phyloP scores from a whole-genome alignment of 1,284 basidiomycete genomes.

The Fistulinella cinereoalba region DNA sequence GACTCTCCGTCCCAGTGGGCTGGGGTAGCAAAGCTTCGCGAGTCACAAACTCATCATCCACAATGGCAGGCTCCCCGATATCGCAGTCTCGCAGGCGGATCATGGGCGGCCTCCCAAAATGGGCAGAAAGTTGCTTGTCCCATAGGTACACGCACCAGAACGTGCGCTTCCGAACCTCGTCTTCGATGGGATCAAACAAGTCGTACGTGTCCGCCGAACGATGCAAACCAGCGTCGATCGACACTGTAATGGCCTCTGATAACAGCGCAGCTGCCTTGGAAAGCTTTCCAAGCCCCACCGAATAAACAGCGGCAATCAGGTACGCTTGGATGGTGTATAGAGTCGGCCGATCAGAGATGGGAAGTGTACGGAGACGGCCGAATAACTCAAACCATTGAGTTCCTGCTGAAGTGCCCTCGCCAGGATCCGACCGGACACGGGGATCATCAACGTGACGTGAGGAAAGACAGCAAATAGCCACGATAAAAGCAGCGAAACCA shows the following conservation, averaged over 20 bases:
- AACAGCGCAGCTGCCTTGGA: slow-evolving; percentile 82
- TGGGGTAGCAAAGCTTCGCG: slow-evolving; percentile 67
- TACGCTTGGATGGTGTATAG: slow-evolving; percentile 87
- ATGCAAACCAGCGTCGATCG: slow-evolving; percentile 82
- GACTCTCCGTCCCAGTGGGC: slow-evolving; percentile 65
- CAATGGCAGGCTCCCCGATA: slow-evolving; percentile 73
- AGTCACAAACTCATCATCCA: slow-evolving; percentile 88
- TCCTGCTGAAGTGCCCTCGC: slow-evolving; percentile 81
- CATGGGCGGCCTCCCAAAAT: slow-evolving; percentile 85
- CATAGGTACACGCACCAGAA: slow-evolving; percentile 94
- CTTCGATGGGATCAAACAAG: slow-evolving; percentile 82
- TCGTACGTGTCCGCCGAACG: slow-evolving; percentile 86
- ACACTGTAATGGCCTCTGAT: slow-evolving; percentile 81
- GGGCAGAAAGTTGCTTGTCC: slow-evolving; percentile 85
- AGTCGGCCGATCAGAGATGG: slow-evolving; percentile 84
- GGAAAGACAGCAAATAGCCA: slow-evolving; percentile 83
- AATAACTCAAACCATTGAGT: slow-evolving; percentile 89
- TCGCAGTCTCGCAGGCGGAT: slow-evolving; percentile 85
- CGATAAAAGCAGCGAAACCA: slow-evolving; percentile 87
- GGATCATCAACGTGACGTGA: slow-evolving; percentile 89
- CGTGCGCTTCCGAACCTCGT: slow-evolving; percentile 84
- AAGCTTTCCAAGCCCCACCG: slow-evolving; percentile 83
- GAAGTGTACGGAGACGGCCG: slow-evolving; percentile 76
- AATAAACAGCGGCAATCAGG: slow-evolving; percentile 84
- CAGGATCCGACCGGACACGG: slow-evolving; percentile 76